phyloP scores from a whole-genome alignment of 345 rosid species.

The Arabidopsis suecica region DNA sequence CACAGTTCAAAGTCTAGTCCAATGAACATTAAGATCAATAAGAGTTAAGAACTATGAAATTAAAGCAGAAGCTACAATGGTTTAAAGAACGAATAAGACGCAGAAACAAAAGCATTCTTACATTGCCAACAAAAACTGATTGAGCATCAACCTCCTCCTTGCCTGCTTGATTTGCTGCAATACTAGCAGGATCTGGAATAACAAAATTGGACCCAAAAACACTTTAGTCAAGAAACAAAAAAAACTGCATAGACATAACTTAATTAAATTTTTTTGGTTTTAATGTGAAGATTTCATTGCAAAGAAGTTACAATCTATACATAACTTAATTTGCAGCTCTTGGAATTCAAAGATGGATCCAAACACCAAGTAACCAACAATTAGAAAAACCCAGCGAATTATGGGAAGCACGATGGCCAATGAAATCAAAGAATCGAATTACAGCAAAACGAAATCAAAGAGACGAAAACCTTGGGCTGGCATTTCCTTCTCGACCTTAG shows the following conservation, averaged over 20 bases:
- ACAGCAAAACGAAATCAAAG: too few relatives aligned
- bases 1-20: neutral
- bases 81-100: conserved; percentile 5
- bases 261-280: too few relatives aligned
- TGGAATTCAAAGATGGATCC: neutral
- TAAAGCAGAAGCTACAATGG: neutral
- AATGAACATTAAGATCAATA: neutral
- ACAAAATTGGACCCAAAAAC: neutral
- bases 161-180: conserved; percentile 71
- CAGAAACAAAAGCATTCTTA: conserved; percentile 48
- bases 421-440: too few relatives aligned
- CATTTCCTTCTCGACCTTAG: conserved; percentile 97
- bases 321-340: neutral
- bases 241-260: neutral
- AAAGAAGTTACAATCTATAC: too few relatives aligned
- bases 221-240: conserved; percentile 17
- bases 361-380: conserved; percentile 7
- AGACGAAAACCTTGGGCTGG: conserved; percentile 75
- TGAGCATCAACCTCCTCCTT: conserved; percentile 79
- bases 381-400: conserved; percentile 3
- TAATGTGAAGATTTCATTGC: too few relatives aligned
- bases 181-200: conserved; percentile 70
- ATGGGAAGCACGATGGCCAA: neutral
- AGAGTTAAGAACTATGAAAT: conserved; percentile 10
- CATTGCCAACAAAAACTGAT: conserved; percentile 97